Conservation (phyloP, 2,329 filamentous ascomycete species). For the Fonsecaea erecta region DNA sequence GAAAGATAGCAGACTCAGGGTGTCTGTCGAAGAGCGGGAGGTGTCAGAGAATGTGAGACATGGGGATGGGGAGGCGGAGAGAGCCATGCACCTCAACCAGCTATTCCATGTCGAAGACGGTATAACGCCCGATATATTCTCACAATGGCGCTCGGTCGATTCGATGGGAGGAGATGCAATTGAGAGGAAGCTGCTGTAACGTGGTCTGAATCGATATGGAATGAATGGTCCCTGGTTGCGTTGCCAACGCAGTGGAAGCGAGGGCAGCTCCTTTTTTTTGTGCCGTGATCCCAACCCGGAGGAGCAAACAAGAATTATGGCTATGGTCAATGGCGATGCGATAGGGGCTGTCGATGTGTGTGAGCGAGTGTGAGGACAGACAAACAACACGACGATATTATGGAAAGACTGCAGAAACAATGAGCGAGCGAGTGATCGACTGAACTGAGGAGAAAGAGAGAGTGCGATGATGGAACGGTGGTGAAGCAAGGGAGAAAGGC, state of each 20-base stretch:
- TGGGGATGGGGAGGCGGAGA: constrained; percentile 7
- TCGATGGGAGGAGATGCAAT: background rate
- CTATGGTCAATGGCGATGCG: background rate
- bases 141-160: constrained; percentile 6
- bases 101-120: constrained; percentile 16
- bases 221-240: constrained; percentile 14
- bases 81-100: constrained; percentile 16
- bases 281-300: constrained; percentile 3
- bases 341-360: background rate
- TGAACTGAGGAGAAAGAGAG: constrained; percentile 10
- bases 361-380: constrained; percentile 12
- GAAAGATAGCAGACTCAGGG: constrained; percentile 6
- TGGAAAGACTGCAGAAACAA: too few relatives aligned
- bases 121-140: constrained; percentile 1
- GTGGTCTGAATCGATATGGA: constrained; percentile 9
- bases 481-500: constrained; percentile 21
- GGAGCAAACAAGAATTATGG: constrained; percentile 14
- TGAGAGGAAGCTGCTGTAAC: constrained; percentile 6
- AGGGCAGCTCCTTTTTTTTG: constrained; percentile 10
- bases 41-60: constrained; percentile 23
- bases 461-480: constrained; percentile 13
- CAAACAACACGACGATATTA: constrained; percentile 9
- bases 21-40: constrained; percentile 18
- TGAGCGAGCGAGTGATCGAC: constrained; percentile 16
- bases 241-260: constrained; percentile 11